Conservation (phyloP, 306 rosid genomes). For the Rosa multiflora region DNA sequence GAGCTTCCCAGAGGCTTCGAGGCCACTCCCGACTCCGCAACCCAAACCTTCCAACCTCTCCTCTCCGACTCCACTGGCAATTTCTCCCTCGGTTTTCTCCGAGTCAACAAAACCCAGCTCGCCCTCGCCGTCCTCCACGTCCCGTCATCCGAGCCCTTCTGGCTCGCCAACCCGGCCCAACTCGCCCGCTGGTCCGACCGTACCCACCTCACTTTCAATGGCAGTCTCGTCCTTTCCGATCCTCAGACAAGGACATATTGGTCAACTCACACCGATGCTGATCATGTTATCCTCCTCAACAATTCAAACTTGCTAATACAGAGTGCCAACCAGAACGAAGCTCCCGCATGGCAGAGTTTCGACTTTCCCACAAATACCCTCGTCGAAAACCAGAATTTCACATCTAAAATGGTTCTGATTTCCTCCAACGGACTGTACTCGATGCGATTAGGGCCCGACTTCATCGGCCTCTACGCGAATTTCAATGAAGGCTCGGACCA, state of each 20-base stretch:
- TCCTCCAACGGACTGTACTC: slow-evolving; percentile 53
- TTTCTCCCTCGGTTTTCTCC: slow-evolving; percentile 83
- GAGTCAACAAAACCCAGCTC: slow-evolving; percentile 45
- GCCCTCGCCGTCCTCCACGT: slow-evolving; percentile 65
- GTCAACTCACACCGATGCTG: slow-evolving; percentile 64
- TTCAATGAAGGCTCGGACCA: slow-evolving; percentile 23
- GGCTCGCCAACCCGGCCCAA: slow-evolving; percentile 58
- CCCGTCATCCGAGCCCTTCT: slow-evolving; percentile 57
- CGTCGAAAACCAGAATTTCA: slow-evolving; percentile 69
- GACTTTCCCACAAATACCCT: slow-evolving; percentile 65
- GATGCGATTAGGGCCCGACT: slow-evolving; percentile 47
- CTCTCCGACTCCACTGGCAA: slow-evolving; percentile 54
- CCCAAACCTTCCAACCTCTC: slow-evolving; percentile 58
- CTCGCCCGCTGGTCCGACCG: slow-evolving; percentile 50
- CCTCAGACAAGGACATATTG: slow-evolving; percentile 34
- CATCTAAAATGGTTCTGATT: slow-evolving; percentile 39
- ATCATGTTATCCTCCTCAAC: slow-evolving; percentile 53
- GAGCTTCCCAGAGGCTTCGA: slow-evolving; percentile 57
- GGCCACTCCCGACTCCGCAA: slow-evolving; percentile 41
- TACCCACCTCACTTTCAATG: slow-evolving; percentile 65
- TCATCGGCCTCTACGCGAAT: slow-evolving; percentile 57
- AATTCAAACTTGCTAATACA: slow-evolving; percentile 58
- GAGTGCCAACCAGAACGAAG: not conserved
- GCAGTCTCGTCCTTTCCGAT: slow-evolving; percentile 65
- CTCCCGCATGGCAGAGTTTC: slow-evolving; percentile 74